Evolutionary conservation across 148 eudicot genomes (phyloP).

Genomic region (Amaranthus hypochondriacus): DNA sequence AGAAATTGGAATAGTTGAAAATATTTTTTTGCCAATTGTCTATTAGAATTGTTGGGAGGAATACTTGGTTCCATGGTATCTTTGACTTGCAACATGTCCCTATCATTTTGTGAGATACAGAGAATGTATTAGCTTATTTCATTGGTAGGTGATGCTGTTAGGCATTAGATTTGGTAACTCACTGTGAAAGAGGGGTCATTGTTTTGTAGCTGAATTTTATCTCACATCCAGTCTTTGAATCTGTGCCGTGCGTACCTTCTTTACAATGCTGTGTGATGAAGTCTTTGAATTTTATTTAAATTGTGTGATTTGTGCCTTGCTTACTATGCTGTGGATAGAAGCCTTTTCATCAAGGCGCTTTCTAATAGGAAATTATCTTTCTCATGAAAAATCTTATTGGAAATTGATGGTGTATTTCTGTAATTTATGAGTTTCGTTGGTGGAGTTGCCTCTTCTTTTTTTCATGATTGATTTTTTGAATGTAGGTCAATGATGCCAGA

Average conservation of each 20-base stretch:
- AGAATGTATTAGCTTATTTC: background rate
- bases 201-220: background rate
- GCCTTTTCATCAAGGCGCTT: background rate
- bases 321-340: background rate
- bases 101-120: no score
- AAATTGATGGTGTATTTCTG: background rate
- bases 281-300: background rate
- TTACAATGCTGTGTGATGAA: background rate
- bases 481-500: slow-evolving; percentile 61
- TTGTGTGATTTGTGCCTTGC: background rate
- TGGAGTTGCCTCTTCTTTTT: background rate
- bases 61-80: no score
- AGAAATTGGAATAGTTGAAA: background rate
- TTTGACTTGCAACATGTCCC: background rate
- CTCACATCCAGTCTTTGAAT: background rate
- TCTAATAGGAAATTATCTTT: background rate
- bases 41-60: background rate
- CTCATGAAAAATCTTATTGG: background rate
- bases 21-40: background rate
- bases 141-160: background rate
- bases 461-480: background rate
- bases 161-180: background rate
- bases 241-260: background rate
- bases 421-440: background rate
- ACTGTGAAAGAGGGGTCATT: background rate